These are phyloP conservation scores for Aschersonia sp. DNA, from an alignment of 2,329 filamentous ascomycete species.

Conservation along the genomic window DNA sequence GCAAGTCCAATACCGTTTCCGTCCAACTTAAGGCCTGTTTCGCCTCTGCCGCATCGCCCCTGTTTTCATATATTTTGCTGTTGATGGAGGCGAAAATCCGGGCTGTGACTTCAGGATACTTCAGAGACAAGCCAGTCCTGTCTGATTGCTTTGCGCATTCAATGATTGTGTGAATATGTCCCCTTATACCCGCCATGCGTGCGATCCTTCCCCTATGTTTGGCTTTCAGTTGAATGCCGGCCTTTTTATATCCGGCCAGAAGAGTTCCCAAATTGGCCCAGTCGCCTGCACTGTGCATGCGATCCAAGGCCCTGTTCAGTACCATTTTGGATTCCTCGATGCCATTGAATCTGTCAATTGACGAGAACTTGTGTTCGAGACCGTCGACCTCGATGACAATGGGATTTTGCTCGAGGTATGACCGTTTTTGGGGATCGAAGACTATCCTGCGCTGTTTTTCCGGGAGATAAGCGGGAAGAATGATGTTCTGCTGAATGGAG, in stretches of 20 bases:
- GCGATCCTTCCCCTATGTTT: slow-evolving; percentile 24
- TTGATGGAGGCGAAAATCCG: slow-evolving; percentile 14
- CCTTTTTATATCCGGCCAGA: slow-evolving; percentile 32
- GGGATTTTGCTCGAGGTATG: slow-evolving; percentile 37
- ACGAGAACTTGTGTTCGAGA: slow-evolving; percentile 35
- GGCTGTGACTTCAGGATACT: slow-evolving; percentile 22
- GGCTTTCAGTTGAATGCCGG: slow-evolving; percentile 21
- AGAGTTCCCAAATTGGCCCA: slow-evolving; percentile 37
- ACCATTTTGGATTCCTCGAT: slow-evolving; percentile 26
- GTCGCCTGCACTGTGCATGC: slow-evolving; percentile 34
- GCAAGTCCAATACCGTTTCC: slow-evolving; percentile 32
- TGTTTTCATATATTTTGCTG: slow-evolving; percentile 22
- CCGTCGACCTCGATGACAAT: slow-evolving; percentile 44
- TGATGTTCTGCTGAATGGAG: slow-evolving; percentile 40
- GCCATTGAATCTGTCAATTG: slow-evolving; percentile 25
- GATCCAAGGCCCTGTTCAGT: slow-evolving; percentile 21
- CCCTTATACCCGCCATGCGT: slow-evolving; percentile 23
- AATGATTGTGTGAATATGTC: slow-evolving; percentile 29
- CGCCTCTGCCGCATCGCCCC: slow-evolving; percentile 20
- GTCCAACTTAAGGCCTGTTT: slow-evolving; percentile 28
- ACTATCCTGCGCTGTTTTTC: slow-evolving; percentile 36
- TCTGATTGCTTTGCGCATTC: slow-evolving; percentile 32
- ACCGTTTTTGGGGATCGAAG: slow-evolving; percentile 28
- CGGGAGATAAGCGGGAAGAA: slow-evolving; percentile 46
- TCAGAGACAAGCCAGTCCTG: slow-evolving; percentile 30